Evolutionary conservation across 768 basidiomycete genomes (phyloP).

Genomic region (Hemileccinum rubropunctum): DNA sequence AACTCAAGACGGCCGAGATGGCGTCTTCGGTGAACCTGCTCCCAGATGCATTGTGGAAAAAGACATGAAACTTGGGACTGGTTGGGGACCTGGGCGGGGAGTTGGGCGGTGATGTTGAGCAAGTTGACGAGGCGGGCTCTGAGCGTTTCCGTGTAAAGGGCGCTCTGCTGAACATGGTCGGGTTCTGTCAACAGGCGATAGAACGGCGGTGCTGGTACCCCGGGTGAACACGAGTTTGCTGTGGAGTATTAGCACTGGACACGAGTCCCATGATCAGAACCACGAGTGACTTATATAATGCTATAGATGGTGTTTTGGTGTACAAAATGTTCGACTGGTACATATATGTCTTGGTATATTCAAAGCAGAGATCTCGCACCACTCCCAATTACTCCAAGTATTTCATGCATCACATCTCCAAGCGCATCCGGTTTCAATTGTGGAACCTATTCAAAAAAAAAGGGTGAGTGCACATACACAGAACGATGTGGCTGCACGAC

Average conservation of each 20-base stretch:
- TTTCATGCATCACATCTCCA: constrained; percentile 24
- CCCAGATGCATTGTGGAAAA: constrained; percentile 22
- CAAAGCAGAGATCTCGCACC: constrained; percentile 13
- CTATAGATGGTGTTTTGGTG: background rate
- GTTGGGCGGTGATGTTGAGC: constrained; percentile 6
- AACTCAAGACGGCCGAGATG: constrained; percentile 24
- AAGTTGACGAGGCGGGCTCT: constrained; percentile 7
- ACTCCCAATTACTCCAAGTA: constrained; percentile 17
- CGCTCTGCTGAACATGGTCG: constrained; percentile 19
- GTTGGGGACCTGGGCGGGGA: constrained; percentile 22
- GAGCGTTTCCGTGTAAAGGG: constrained; percentile 3
- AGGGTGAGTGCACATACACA: too few species aligned
- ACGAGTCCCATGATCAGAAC: too few species aligned
- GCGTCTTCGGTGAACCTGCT: constrained; percentile 29
- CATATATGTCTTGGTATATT: background rate
- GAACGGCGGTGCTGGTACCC: background rate
- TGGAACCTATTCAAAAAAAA: constrained; percentile 17
- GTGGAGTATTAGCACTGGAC: background rate
- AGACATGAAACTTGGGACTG: background rate
- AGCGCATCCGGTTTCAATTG: constrained; percentile 30
- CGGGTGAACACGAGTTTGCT: background rate
- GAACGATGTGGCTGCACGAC: background rate
- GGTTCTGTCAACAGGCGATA: background rate
- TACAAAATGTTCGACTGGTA: background rate
- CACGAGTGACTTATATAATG: too few species aligned